These are phyloP conservation scores for Lepiota brunneoincarnata DNA, from an alignment of 768 basidiomycete species.

Conservation along the genomic window DNA sequence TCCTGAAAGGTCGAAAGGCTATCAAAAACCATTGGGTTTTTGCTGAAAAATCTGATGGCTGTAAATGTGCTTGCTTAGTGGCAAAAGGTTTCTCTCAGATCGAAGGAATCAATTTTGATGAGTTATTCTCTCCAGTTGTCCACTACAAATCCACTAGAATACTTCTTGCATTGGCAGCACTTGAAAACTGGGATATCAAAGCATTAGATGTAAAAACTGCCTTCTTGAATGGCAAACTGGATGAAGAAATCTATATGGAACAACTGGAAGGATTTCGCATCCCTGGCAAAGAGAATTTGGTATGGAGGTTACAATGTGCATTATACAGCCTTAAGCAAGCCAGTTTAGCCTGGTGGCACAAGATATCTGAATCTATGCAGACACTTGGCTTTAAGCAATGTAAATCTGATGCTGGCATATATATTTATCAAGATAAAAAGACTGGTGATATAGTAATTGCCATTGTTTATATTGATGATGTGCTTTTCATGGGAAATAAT, in stretches of 20 bases:
- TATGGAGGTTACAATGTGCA: constrained; percentile 7
- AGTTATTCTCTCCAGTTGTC: constrained; percentile 14
- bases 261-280: constrained; percentile 31
- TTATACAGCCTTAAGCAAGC: constrained; percentile 17
- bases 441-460: neutral
- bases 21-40: constrained; percentile 21
- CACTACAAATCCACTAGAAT: constrained; percentile 3
- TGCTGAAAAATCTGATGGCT: constrained; percentile 18
- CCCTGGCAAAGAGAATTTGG: constrained; percentile 23
- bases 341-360: constrained; percentile 10
- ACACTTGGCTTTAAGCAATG: neutral
- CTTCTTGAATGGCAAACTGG: constrained; percentile 27
- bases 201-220: constrained; percentile 41
- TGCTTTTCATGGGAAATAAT: neutral
- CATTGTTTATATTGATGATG: neutral
- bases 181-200: constrained; percentile 30
- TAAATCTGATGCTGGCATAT: neutral
- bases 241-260: constrained; percentile 35
- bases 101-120: constrained; percentile 14
- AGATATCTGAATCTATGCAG: neutral
- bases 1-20: constrained; percentile 12
- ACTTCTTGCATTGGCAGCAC: constrained; percentile 24
- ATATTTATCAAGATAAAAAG: neutral
- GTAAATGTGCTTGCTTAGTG: neutral
- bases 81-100: constrained; percentile 18